These are phyloP conservation scores for Xylariaceae sp. DNA, from an alignment of 2,329 filamentous ascomycete species.

Conservation along the genomic window DNA sequence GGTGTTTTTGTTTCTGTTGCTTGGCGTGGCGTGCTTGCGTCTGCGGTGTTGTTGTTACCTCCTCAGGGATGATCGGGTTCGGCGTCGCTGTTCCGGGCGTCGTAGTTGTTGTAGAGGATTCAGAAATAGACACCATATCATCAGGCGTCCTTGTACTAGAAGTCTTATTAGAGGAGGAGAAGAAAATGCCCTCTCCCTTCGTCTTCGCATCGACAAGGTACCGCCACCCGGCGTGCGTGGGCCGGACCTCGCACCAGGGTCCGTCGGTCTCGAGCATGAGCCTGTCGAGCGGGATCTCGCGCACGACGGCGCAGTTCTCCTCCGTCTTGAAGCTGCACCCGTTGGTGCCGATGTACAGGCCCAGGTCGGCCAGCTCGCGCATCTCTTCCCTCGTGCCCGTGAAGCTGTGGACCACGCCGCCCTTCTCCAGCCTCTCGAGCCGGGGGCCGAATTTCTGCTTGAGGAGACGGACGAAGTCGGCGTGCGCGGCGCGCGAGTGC, in stretches of 20 bases:
- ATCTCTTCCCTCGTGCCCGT: conserved; percentile 85
- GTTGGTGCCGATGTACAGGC: conserved; percentile 90
- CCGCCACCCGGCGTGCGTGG: conserved; percentile 78
- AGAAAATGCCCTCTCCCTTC: conserved; percentile 11
- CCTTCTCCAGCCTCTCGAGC: conserved; percentile 62
- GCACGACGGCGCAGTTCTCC: conserved; percentile 83
- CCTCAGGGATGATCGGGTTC: conserved; percentile 11
- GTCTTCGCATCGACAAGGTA: conserved; percentile 46
- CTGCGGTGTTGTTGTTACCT: conserved; percentile 11
- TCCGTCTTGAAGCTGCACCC: conserved; percentile 93
- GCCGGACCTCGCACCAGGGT: conserved; percentile 93
- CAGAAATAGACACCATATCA: no score
- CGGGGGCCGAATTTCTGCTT: conserved; percentile 49
- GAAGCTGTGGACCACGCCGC: conserved; percentile 90
- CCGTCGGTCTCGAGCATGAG: conserved; percentile 96
- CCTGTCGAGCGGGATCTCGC: conserved; percentile 67
- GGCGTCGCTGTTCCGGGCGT: conserved; percentile 20
- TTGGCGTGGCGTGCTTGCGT: no score
- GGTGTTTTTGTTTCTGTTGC: background rate
- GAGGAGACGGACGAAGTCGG: conserved; percentile 74
- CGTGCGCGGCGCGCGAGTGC: conserved; percentile 81
- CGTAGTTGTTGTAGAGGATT: conserved; percentile 10
- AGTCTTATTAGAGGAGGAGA: no score
- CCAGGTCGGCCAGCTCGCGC: conserved; percentile 69
- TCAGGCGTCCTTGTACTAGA: no score